Conservation (phyloP, 768 basidiomycete genomes). For the Leccinum uliginosum region DNA sequence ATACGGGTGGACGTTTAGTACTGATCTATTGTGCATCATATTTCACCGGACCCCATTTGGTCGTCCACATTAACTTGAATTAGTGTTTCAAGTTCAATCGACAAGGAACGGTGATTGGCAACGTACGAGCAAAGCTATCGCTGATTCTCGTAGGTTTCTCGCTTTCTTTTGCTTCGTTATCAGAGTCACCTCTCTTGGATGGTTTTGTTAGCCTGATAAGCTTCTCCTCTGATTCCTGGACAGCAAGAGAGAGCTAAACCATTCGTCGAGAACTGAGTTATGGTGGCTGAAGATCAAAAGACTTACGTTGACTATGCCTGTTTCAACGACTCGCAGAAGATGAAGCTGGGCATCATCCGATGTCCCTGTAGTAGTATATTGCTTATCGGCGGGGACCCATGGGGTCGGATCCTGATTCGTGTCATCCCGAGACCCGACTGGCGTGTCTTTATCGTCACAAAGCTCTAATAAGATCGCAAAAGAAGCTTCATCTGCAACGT, state of each 20-base stretch:
- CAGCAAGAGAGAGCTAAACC: conserved; percentile 62
- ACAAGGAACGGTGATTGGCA: not conserved
- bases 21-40: conserved; percentile 16
- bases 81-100: conserved; percentile 1
- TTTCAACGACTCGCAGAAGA: conserved; percentile 76
- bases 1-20: conserved; percentile 86
- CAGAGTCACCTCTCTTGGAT: not conserved
- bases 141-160: conserved; percentile 4
- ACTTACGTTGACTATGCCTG: conserved; percentile 74
- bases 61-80: conserved; percentile 7
- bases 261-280: conserved; percentile 2
- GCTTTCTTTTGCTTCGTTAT: conserved; percentile 11
- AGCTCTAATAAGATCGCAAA: conserved; percentile 85
- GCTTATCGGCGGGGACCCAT: conserved; percentile 72
- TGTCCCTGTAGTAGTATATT: conserved; percentile 64
- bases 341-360: conserved; percentile 68
- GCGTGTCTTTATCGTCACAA: conserved; percentile 58
- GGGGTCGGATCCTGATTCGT: conserved; percentile 58
- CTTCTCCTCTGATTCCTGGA: conserved; percentile 79
- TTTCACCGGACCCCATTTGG: conserved; percentile 6
- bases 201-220: conserved; percentile 28
- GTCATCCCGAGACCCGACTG: conserved; percentile 42
- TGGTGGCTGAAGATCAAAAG: not conserved
- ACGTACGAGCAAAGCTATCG: not conserved
- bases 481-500: conserved; percentile 55